These are phyloP conservation scores for Ambrosia trifida DNA, from an alignment of 129 eudicot species.

Conservation along the genomic window DNA sequence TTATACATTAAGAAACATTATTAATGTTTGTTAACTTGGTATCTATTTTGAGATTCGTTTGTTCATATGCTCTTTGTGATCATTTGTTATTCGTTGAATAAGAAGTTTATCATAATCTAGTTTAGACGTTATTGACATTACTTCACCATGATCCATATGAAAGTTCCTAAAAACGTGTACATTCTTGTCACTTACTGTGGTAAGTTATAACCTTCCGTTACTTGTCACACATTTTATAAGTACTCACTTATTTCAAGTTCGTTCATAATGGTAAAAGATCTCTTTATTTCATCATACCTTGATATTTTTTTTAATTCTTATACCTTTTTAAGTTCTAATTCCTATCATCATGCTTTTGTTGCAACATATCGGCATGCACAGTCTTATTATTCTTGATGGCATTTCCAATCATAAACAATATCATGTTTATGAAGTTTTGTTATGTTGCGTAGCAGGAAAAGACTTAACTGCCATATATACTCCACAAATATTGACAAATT, in stretches of 20 bases:
- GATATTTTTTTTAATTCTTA: not conserved
- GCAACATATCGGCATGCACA: not conserved
- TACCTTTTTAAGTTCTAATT: not conserved
- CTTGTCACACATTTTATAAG: not conserved
- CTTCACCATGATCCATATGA: not conserved
- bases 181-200: slow-evolving; percentile 2
- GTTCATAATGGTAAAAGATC: not conserved
- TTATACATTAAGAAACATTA: slow-evolving; percentile 4
- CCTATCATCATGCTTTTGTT: not conserved
- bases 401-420: not conserved
- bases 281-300: not conserved
- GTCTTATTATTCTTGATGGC: not conserved
- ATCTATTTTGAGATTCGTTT: not conserved
- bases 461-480: not conserved
- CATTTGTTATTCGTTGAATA: slow-evolving; percentile 5
- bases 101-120: slow-evolving; percentile 10
- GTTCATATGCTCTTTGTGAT: slow-evolving; percentile 11
- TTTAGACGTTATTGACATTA: not conserved
- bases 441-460: not conserved
- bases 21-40: not conserved
- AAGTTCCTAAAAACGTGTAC: not conserved
- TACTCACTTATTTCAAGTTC: not conserved
- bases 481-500: not conserved
- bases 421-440: slow-evolving; percentile 7
- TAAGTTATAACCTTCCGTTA: not conserved